phyloP scores from a whole-genome alignment of 2,329 filamentous ascomycete genomes.

The Calonectria ilicicola region DNA sequence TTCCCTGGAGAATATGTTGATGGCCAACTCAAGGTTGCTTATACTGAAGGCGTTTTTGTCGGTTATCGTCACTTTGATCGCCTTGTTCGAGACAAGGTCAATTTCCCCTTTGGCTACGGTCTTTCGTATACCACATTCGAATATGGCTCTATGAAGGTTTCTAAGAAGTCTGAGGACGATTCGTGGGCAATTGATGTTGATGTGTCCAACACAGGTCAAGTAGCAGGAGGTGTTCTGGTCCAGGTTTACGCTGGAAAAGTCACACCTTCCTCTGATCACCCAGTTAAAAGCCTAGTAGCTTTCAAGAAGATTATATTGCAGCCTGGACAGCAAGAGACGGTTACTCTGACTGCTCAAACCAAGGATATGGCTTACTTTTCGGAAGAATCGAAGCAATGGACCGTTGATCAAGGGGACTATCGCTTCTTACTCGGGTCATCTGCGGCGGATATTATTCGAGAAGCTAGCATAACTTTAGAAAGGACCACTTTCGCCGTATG shows the following conservation, averaged over 20 bases:
- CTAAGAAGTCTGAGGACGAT: conserved; percentile 11
- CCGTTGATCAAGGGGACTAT: conserved; percentile 43
- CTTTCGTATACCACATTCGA: conserved; percentile 26
- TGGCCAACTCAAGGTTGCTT: conserved; percentile 66
- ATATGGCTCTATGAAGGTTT: conserved; percentile 44
- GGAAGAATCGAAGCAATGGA: conserved; percentile 39
- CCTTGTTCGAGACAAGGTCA: conserved; percentile 18
- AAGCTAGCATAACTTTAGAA: background rate
- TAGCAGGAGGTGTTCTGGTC: conserved; percentile 63
- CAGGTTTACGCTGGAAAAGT: conserved; percentile 60
- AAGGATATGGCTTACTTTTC: conserved; percentile 47
- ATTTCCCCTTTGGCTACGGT: conserved; percentile 28
- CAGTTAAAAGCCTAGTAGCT: conserved; percentile 39
- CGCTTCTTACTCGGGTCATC: conserved; percentile 42
- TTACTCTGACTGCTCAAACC: conserved; percentile 26
- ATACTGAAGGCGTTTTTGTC: conserved; percentile 75
- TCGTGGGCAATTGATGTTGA: conserved; percentile 52
- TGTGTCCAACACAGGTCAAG: conserved; percentile 68
- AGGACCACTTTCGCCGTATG: background rate
- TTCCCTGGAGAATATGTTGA: conserved; percentile 58
- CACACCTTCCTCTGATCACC: conserved; percentile 18
- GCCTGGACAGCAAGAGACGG: conserved; percentile 31
- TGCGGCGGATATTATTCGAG: conserved; percentile 31
- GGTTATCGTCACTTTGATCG: conserved; percentile 77
- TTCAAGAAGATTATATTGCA: conserved; percentile 40